These are phyloP conservation scores for Nemania sp. DNA, from an alignment of 2,329 filamentous ascomycete genomes.

Conservation along the genomic window DNA sequence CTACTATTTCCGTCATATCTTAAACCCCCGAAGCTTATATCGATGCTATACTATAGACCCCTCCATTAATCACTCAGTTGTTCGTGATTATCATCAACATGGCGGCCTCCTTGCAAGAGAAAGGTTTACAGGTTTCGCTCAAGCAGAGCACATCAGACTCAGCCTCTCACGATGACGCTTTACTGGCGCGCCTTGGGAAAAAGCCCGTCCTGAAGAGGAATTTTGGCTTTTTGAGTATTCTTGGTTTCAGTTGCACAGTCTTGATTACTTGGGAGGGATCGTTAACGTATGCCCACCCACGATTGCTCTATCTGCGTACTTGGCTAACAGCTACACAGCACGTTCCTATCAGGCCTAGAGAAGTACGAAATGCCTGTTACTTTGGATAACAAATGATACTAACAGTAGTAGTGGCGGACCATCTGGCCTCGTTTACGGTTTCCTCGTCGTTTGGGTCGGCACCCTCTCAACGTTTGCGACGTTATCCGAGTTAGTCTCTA, in stretches of 20 bases:
- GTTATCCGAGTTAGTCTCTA: constrained; percentile 60
- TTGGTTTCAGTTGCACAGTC: constrained; percentile 46
- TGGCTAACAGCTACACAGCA: constrained; percentile 28
- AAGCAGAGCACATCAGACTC: constrained; percentile 18
- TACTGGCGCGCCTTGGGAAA: constrained; percentile 40
- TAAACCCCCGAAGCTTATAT: not conserved
- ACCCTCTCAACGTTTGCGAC: constrained; percentile 60
- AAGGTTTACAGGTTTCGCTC: constrained; percentile 16
- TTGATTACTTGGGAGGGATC: constrained; percentile 46
- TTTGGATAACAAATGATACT: constrained; percentile 5
- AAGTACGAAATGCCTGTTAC: constrained; percentile 35
- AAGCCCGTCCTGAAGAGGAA: constrained; percentile 42
- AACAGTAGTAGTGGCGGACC: constrained; percentile 48
- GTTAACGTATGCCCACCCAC: constrained; percentile 36
- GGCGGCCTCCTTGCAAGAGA: constrained; percentile 28
- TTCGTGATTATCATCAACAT: not conserved
- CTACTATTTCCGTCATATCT: not conserved
- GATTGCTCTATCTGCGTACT: not conserved
- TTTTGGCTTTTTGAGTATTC: constrained; percentile 44
- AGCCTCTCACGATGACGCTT: constrained; percentile 30
- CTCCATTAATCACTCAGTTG: not conserved
- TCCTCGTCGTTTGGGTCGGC: constrained; percentile 63
- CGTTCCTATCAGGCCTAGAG: constrained; percentile 38
- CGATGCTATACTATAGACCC: constrained; percentile 6
- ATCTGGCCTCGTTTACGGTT: constrained; percentile 63